Percentiles rank a stretch among this genome's conserved stretches.
Evolutionary conservation across 2,329 filamentous ascomycete species (phyloP).

Genomic region (Cladophialophora bantiana): DNA sequence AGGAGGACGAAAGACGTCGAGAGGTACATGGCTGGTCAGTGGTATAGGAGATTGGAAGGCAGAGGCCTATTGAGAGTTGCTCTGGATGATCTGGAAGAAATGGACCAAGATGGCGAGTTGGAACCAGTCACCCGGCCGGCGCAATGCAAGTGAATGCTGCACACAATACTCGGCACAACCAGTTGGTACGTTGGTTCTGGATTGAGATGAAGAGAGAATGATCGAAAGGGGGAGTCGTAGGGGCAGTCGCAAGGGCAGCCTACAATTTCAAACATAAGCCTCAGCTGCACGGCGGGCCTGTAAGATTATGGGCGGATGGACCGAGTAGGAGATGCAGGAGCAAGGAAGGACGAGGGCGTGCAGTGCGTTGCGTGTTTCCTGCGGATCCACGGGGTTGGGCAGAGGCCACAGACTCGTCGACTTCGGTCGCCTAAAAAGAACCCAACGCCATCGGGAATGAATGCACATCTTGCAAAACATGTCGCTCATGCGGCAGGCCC

Average conservation of each 20-base stretch:
- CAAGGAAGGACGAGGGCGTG: neutral
- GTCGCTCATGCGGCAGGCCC: too few species aligned
- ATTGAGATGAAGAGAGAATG: neutral
- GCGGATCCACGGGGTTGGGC: neutral
- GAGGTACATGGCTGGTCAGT: conserved; percentile 29
- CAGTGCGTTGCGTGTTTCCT: neutral
- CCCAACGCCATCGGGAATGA: too few species aligned
- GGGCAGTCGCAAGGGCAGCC: conserved; percentile 11
- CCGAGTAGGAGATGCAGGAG: conserved; percentile 1
- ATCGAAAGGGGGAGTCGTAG: neutral
- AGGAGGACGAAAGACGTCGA: conserved; percentile 42
- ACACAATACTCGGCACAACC: neutral
- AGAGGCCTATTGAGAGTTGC: conserved; percentile 1
- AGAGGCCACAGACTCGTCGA: too few species aligned
- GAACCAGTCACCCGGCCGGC: conserved; percentile 1
- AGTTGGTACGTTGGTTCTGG: neutral
- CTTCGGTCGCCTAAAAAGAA: too few species aligned
- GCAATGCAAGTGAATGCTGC: conserved; percentile 22
- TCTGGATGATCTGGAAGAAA: conserved; percentile 3
- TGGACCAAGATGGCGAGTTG: neutral
- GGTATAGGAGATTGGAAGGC: neutral
- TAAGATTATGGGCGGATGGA: neutral
- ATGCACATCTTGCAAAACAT: too few species aligned
- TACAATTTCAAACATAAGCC: neutral
- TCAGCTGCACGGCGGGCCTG: conserved; percentile 8